These are phyloP conservation scores for Piper betle DNA, from an alignment of 164 flowering plant species.

Conservation along the genomic window DNA sequence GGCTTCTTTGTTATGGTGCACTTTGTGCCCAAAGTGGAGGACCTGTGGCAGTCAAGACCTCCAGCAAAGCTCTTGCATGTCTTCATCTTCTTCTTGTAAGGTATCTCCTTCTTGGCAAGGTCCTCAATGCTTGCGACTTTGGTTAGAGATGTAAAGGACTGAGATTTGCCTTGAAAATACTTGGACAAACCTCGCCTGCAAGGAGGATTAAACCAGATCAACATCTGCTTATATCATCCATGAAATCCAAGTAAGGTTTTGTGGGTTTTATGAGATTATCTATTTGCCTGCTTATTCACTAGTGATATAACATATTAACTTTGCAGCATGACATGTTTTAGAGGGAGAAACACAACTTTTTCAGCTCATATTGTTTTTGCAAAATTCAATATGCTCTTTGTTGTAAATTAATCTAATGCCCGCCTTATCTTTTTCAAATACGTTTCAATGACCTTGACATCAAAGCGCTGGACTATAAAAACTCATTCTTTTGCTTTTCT, in stretches of 20 bases:
- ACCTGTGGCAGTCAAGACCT: conserved; percentile 27
- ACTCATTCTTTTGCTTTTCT: too few relatives aligned
- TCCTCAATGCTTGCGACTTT: conserved; percentile 50
- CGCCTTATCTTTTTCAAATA: too few relatives aligned
- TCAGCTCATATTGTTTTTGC: too few relatives aligned
- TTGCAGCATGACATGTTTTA: too few relatives aligned
- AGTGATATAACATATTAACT: too few relatives aligned
- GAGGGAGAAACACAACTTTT: too few relatives aligned
- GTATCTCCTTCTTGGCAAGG: conserved; percentile 49
- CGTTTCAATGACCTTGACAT: too few relatives aligned
- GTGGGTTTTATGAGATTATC: neutral
- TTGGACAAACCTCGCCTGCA: conserved; percentile 79
- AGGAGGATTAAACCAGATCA: too few relatives aligned
- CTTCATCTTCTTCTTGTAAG: conserved; percentile 40
- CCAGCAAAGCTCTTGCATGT: conserved; percentile 47
- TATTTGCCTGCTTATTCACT: too few relatives aligned
- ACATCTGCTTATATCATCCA: neutral
- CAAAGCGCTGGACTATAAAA: too few relatives aligned
- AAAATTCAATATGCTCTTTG: too few relatives aligned
- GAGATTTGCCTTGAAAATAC: conserved; percentile 61
- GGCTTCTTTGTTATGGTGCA: conserved; percentile 41
- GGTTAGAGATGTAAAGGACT: conserved; percentile 59
- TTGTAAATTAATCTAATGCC: too few relatives aligned
- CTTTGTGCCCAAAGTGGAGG: conserved; percentile 26
- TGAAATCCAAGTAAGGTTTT: neutral